Conservation (phyloP, 2,329 filamentous ascomycete species). For the Trichoderma hamatum region DNA sequence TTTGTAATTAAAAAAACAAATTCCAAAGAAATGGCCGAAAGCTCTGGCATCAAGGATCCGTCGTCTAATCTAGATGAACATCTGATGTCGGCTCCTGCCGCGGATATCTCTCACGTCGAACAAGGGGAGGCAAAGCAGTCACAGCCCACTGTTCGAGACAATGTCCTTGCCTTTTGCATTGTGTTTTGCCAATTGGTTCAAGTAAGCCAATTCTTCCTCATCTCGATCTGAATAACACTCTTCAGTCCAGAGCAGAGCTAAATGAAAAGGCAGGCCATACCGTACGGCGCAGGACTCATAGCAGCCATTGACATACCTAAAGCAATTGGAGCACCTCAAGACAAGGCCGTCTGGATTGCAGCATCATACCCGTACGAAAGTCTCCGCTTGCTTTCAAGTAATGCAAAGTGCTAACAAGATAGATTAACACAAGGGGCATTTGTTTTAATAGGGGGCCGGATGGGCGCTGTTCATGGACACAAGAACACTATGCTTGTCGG, state of each 20-base stretch:
- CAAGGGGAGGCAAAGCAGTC: neutral
- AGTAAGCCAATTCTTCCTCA: neutral
- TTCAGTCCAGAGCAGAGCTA: neutral
- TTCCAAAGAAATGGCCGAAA: neutral
- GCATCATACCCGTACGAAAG: neutral
- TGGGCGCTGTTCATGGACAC: constrained; percentile 58
- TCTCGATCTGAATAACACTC: neutral
- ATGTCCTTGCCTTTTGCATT: neutral
- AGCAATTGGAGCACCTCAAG: neutral
- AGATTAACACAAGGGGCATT: constrained; percentile 56
- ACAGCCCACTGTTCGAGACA: neutral
- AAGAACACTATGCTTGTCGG: constrained; percentile 51
- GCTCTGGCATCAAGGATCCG: neutral
- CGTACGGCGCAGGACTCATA: neutral
- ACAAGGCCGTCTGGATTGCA: constrained; percentile 2
- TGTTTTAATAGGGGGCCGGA: constrained; percentile 54
- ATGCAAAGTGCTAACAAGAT: neutral
- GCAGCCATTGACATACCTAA: constrained; percentile 1
- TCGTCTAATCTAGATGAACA: neutral
- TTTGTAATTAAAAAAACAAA: neutral
- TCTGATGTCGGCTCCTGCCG: neutral
- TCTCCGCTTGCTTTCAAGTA: neutral
- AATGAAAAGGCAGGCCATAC: neutral
- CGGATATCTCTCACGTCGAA: neutral
- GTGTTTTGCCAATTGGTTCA: constrained; percentile 2